Percentiles rank a stretch among this genome's conserved stretches.
Conservation (phyloP, 768 basidiomycete genomes). For the Glaciozyma martinii region DNA sequence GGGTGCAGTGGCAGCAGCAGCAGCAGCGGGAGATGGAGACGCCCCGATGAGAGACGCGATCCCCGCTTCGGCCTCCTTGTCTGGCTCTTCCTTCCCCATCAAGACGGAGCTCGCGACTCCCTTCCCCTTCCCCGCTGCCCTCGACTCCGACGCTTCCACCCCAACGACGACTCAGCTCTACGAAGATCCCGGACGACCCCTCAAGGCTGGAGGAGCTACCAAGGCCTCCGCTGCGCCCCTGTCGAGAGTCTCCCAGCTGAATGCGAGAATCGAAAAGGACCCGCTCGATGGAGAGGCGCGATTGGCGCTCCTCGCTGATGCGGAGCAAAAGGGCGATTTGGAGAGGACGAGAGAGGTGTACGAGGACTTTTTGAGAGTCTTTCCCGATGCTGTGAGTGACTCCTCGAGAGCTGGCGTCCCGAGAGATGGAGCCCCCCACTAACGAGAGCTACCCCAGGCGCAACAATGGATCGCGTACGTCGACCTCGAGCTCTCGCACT, state of each 20-base stretch:
- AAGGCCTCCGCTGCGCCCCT: slow-evolving; percentile 5
- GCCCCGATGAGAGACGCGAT: not conserved
- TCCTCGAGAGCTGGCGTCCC: not conserved
- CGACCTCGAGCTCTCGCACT: slow-evolving; percentile 45
- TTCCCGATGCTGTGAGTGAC: slow-evolving; percentile 80
- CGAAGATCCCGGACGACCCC: not conserved
- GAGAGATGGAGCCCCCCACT: not conserved
- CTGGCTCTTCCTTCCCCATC: not conserved
- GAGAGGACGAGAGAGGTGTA: slow-evolving; percentile 71
- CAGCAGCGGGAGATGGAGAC: not conserved
- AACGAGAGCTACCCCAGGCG: slow-evolving; percentile 44
- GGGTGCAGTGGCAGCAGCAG: no score
- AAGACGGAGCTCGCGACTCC: not conserved
- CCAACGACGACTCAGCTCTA: not conserved
- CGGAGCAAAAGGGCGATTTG: slow-evolving; percentile 67
- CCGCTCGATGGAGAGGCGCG: slow-evolving; percentile 70
- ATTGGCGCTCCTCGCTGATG: slow-evolving; percentile 65
- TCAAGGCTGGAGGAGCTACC: not conserved
- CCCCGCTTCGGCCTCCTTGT: no score
- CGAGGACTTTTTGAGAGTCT: slow-evolving; percentile 69
- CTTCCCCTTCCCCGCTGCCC: not conserved
- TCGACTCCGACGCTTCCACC: not conserved
- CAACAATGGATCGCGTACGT: slow-evolving; percentile 78
- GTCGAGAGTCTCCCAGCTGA: slow-evolving; percentile 29
- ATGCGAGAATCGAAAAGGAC: slow-evolving; percentile 43